Conservation (phyloP, 73 alveolate genomes). For the Paramecium sonneborni region DNA sequence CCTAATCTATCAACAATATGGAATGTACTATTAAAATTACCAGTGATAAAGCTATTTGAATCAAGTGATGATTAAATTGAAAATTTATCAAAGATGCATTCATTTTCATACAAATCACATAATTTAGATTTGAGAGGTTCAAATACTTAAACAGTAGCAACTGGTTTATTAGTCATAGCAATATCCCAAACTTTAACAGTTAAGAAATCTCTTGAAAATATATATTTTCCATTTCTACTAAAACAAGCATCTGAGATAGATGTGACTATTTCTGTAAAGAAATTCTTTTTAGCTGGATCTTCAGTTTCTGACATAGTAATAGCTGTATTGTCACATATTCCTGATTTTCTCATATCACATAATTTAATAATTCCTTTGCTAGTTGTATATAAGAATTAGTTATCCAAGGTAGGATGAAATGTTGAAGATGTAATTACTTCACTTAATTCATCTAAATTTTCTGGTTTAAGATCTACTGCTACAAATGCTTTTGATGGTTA, state of each 20-base stretch:
- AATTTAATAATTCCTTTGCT: constrained; percentile 76
- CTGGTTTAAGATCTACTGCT: constrained; percentile 80
- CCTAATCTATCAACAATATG: constrained; percentile 61
- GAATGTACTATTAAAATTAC: constrained; percentile 63
- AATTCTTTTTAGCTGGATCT: constrained; percentile 82
- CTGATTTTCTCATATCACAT: constrained; percentile 77
- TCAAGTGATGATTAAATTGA: constrained; percentile 53
- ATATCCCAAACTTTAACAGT: constrained; percentile 83
- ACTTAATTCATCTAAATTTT: constrained; percentile 76
- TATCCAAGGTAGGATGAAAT: constrained; percentile 74
- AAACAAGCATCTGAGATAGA: constrained; percentile 77
- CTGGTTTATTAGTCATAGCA: constrained; percentile 74
- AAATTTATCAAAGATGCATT: constrained; percentile 80
- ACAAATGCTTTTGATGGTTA: constrained; percentile 65
- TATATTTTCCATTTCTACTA: constrained; percentile 68
- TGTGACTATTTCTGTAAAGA: constrained; percentile 83
- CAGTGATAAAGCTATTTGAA: constrained; percentile 54
- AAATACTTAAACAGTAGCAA: constrained; percentile 67
- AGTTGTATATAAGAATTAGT: constrained; percentile 72
- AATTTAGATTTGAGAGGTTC: constrained; percentile 79
- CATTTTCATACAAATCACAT: constrained; percentile 82
- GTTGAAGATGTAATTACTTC: constrained; percentile 83
- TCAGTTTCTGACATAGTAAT: constrained; percentile 71
- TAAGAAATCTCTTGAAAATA: constrained; percentile 80
- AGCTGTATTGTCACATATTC: constrained; percentile 74